Evolutionary conservation across 805 yeast genomes (phyloP).

Genomic region (Lipomyces yamanashiensis): DNA sequence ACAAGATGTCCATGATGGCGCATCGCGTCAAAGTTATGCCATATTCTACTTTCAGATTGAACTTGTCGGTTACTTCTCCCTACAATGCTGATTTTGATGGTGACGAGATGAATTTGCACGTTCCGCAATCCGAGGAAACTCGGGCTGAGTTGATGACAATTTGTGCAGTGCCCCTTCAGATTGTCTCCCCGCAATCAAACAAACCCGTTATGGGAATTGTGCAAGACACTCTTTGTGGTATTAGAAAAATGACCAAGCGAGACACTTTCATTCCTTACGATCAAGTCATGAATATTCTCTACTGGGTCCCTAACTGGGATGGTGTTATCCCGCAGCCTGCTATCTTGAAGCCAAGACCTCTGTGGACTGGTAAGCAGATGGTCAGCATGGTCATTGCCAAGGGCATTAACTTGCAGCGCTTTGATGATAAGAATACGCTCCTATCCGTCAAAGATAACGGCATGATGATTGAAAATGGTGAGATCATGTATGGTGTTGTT

Average conservation of each 20-base stretch:
- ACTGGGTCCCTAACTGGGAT: constrained; percentile 99
- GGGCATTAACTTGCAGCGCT: constrained; percentile 92
- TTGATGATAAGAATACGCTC: constrained; percentile 85
- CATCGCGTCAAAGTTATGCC: constrained; percentile 99
- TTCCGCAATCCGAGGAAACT: constrained; percentile 97
- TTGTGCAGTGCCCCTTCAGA: constrained; percentile 96
- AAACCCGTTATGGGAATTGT: constrained; percentile 99
- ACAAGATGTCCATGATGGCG: constrained; percentile 99
- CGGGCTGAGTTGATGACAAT: constrained; percentile 93
- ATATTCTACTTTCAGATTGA: constrained; percentile 94
- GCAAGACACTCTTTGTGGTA: constrained; percentile 97
- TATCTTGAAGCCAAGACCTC: constrained; percentile 87
- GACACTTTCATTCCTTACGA: constrained; percentile 88
- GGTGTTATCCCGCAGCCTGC: constrained; percentile 97
- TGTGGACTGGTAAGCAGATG: constrained; percentile 98
- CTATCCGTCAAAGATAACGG: constrained; percentile 91
- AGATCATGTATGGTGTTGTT: constrained; percentile 96
- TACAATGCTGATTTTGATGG: constrained; percentile 99
- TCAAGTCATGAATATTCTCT: constrained; percentile 93
- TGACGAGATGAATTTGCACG: constrained; percentile 99
- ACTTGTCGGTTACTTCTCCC: constrained; percentile 97
- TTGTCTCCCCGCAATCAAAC: constrained; percentile 97
- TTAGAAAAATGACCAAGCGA: constrained; percentile 91
- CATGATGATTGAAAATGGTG: constrained; percentile 94
- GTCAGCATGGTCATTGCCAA: constrained; percentile 90